These are phyloP conservation scores for Chlorophyllum brunneum DNA, from an alignment of 768 basidiomycete genomes.

Conservation along the genomic window DNA sequence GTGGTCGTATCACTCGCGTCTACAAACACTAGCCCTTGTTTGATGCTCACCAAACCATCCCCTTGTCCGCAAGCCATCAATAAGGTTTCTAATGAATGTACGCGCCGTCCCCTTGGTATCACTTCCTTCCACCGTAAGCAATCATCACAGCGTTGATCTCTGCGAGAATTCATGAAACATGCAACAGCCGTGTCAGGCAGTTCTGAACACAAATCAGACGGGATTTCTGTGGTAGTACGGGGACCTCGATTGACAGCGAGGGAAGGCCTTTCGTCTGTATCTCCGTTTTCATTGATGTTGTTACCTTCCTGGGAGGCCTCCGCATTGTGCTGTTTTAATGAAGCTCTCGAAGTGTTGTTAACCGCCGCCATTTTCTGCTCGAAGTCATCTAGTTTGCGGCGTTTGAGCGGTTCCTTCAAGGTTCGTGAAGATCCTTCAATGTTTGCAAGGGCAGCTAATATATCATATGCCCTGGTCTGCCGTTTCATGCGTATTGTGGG, in stretches of 20 bases:
- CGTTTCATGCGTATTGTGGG: constrained; percentile 42
- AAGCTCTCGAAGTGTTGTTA: not conserved
- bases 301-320: not conserved
- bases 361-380: no score
- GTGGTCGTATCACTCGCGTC: constrained; percentile 21
- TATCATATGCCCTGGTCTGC: constrained; percentile 26
- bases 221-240: not conserved
- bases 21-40: constrained; percentile 35
- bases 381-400: not conserved
- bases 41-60: constrained; percentile 14
- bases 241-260: not conserved
- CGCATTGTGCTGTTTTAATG: not conserved
- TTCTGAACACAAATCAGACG: not conserved
- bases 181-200: constrained; percentile 20
- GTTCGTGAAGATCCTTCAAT: not conserved
- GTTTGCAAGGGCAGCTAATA: not conserved
- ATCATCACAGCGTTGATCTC: constrained; percentile 16
- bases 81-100: constrained; percentile 43
- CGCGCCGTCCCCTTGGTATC: constrained; percentile 27
- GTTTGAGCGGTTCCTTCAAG: not conserved
- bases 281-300: no score
- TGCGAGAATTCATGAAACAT: constrained; percentile 23
- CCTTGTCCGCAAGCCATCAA: constrained; percentile 46
- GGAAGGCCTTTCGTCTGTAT: no score
- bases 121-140: constrained; percentile 27